phyloP scores from a whole-genome alignment of 2,329 filamentous ascomycete species.

The Plectosphaerella sp. region DNA sequence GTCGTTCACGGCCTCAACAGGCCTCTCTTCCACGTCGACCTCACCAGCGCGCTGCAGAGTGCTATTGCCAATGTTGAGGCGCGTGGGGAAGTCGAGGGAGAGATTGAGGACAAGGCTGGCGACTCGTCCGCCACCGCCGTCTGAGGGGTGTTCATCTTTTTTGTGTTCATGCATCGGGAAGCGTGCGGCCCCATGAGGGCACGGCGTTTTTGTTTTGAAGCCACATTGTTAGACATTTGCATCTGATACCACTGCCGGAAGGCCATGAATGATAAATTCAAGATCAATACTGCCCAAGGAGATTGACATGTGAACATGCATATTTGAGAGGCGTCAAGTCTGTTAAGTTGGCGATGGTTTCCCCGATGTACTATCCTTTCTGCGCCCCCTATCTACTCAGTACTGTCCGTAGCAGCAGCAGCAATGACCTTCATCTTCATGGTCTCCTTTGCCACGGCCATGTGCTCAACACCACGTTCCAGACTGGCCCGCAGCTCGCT shows the following conservation, averaged over 20 bases:
- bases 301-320: too few relatives aligned
- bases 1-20: conserved; percentile 82
- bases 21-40: conserved; percentile 89
- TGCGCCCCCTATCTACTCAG: too few relatives aligned
- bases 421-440: too few relatives aligned
- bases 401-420: too few relatives aligned
- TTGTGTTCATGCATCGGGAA: too few relatives aligned
- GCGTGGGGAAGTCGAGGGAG: conserved; percentile 31
- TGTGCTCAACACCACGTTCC: too few relatives aligned
- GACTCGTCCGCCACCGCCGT: conserved; percentile 5
- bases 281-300: too few relatives aligned
- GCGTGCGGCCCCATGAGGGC: background rate
- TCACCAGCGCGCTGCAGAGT: conserved; percentile 83
- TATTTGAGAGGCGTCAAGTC: too few relatives aligned
- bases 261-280: background rate
- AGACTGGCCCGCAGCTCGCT: too few relatives aligned
- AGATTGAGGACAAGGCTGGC: conserved; percentile 13
- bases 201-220: background rate
- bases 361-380: too few relatives aligned
- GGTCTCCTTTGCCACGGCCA: too few relatives aligned
- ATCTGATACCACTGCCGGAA: conserved; percentile 10
- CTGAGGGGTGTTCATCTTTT: conserved; percentile 3
- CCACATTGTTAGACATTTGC: conserved; percentile 2
- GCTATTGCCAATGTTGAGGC: conserved; percentile 75
- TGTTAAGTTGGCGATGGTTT: too few relatives aligned